Conservation (phyloP, 176 grass and related monocot genomes). For the Guadua angustifolia region DNA sequence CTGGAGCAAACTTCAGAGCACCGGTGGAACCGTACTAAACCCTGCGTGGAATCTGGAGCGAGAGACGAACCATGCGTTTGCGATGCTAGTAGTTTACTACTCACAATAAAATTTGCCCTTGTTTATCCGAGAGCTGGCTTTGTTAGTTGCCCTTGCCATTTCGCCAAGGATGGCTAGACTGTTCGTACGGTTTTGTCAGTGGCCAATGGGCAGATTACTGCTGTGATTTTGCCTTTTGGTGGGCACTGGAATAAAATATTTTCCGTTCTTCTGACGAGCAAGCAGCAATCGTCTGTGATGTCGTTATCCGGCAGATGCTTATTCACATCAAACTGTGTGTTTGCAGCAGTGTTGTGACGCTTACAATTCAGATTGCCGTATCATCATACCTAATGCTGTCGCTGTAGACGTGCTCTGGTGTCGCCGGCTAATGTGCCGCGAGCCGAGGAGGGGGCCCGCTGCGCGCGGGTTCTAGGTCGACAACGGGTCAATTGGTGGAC, state of each 20-base stretch:
- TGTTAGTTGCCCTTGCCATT: neutral
- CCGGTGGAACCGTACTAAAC: slow-evolving; percentile 83
- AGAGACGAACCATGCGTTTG: neutral
- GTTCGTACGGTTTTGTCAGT: too few species aligned
- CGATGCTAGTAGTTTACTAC: neutral
- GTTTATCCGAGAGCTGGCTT: neutral
- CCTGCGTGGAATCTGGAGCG: neutral
- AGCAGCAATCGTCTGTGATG: too few species aligned
- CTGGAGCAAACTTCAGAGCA: slow-evolving; percentile 82
- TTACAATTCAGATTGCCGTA: too few species aligned
- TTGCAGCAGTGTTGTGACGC: too few species aligned
- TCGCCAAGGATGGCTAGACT: slow-evolving; percentile 2
- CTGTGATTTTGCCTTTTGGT: slow-evolving; percentile 17
- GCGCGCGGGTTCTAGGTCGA: too few species aligned
- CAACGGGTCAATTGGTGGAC: too few species aligned
- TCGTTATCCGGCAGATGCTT: too few species aligned
- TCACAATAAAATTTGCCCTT: slow-evolving; percentile 31
- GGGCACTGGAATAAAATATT: neutral
- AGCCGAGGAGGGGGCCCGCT: too few species aligned
- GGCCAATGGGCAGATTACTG: neutral
- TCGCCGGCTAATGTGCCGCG: too few species aligned
- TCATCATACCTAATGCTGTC: too few species aligned
- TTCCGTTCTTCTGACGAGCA: neutral
- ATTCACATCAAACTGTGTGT: too few species aligned
- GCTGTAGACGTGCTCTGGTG: too few species aligned